These are phyloP conservation scores for Pseudotsuga menziesii DNA, from an alignment of 75 land plant genomes.

Conservation along the genomic window DNA sequence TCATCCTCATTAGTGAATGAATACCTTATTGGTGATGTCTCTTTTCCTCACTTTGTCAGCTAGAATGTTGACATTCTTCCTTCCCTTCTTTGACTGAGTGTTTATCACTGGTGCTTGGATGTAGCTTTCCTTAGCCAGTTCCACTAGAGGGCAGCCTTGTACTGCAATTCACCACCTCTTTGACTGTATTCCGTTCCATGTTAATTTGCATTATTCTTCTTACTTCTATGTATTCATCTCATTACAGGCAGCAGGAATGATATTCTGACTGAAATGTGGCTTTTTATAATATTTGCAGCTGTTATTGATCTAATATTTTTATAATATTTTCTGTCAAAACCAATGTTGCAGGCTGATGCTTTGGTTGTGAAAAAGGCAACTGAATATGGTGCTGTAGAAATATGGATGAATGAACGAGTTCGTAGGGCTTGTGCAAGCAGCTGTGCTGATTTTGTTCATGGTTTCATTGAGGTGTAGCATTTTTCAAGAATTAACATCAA, in stretches of 20 bases:
- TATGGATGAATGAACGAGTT: constrained; percentile 99
- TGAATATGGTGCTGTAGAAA: constrained; percentile 98
- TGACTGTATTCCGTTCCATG: no score
- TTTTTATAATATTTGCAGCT: not conserved
- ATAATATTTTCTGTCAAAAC: not conserved
- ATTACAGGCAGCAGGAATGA: not conserved
- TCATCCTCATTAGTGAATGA: no score
- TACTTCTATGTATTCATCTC: no score
- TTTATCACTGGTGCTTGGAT: no score
- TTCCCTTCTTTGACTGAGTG: no score
- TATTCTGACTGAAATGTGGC: not conserved
- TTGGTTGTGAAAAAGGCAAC: constrained; percentile 93
- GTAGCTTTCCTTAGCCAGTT: no score
- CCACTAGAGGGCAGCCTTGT: no score
- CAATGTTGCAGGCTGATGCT: constrained; percentile 39
- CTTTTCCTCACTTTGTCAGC: no score
- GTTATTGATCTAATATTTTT: not conserved
- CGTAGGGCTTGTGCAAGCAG: constrained; percentile 88
- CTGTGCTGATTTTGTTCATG: constrained; percentile 94
- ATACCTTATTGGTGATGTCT: no score
- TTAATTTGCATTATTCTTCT: no score
- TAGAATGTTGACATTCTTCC: no score
- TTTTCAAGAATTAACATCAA: not conserved
- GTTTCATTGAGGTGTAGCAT: constrained; percentile 61
- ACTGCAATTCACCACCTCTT: no score